Evolutionary conservation across 306 rosid species (phyloP).

Genomic region (Benincasa hispida): DNA sequence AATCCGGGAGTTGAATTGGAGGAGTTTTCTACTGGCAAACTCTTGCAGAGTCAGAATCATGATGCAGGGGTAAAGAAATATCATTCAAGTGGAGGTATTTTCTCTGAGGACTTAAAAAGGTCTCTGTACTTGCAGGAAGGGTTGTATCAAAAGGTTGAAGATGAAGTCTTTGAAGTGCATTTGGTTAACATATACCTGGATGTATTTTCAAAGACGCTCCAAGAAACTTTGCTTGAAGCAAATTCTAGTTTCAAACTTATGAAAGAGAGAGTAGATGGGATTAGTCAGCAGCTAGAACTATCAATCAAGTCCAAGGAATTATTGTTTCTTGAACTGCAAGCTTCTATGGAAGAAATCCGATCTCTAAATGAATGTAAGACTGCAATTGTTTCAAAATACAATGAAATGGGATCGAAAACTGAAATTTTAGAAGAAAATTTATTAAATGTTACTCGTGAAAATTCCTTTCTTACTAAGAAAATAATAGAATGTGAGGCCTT

Average conservation of each 20-base stretch:
- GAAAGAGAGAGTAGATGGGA: conserved; percentile 45
- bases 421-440: conserved; percentile 49
- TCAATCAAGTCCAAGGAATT: conserved; percentile 62
- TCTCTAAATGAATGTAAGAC: conserved; percentile 49
- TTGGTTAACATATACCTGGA: conserved; percentile 59
- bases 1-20: conserved; percentile 29
- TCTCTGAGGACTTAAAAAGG: conserved; percentile 55
- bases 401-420: conserved; percentile 50
- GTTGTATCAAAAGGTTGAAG: conserved; percentile 76
- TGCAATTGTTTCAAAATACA: conserved; percentile 39
- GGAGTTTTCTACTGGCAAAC: conserved; percentile 29
- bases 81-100: conserved; percentile 38
- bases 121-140: conserved; percentile 73
- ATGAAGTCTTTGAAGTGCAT: conserved; percentile 68
- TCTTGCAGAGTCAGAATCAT: conserved; percentile 31
- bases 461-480: conserved; percentile 41
- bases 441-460: conserved; percentile 32
- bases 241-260: conserved; percentile 36
- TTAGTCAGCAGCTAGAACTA: conserved; percentile 54
- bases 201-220: conserved; percentile 67
- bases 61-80: conserved; percentile 36
- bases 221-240: conserved; percentile 67
- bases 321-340: conserved; percentile 53
- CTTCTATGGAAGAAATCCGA: conserved; percentile 50
- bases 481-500: conserved; percentile 40